phyloP scores from a whole-genome alignment of 306 rosid genomes.

The Prunus dulcis region DNA sequence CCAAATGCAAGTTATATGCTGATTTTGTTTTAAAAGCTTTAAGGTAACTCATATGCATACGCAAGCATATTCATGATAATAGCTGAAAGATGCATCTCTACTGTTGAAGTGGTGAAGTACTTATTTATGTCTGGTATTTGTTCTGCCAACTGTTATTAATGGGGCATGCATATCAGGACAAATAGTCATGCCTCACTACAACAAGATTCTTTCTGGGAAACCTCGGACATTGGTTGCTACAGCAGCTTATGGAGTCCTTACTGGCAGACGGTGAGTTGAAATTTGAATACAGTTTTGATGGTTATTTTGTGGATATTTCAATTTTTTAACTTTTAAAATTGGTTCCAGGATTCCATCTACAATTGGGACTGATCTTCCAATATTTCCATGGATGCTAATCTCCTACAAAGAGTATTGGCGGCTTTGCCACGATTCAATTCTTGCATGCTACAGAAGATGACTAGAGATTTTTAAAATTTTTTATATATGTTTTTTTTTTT shows the following conservation, averaged over 20 bases:
- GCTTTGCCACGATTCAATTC: slow-evolving; percentile 62
- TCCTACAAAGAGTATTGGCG: slow-evolving; percentile 75
- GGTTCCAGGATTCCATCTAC: slow-evolving; percentile 49
- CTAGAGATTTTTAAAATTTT: no score
- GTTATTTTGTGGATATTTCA: not conserved
- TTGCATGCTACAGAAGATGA: slow-evolving; percentile 42
- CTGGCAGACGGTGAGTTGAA: slow-evolving; percentile 62
- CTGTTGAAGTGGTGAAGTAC: not conserved
- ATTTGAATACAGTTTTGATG: not conserved
- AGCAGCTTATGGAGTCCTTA: slow-evolving; percentile 65
- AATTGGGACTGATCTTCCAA: slow-evolving; percentile 58
- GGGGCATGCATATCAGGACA: slow-evolving; percentile 31
- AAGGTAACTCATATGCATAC: not conserved
- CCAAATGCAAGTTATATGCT: not conserved
- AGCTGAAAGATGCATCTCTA: not conserved
- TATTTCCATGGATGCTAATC: slow-evolving; percentile 75
- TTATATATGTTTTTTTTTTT: no score
- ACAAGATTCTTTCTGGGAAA: slow-evolving; percentile 31
- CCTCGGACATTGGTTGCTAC: slow-evolving; percentile 31
- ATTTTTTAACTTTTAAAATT: not conserved
- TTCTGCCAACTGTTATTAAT: slow-evolving; percentile 8
- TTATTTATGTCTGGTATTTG: not conserved
- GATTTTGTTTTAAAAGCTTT: not conserved
- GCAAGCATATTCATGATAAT: not conserved
- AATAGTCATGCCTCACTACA: slow-evolving; percentile 44